Conservation (phyloP, 441 rosid species). For the Isatis lusitanica region DNA sequence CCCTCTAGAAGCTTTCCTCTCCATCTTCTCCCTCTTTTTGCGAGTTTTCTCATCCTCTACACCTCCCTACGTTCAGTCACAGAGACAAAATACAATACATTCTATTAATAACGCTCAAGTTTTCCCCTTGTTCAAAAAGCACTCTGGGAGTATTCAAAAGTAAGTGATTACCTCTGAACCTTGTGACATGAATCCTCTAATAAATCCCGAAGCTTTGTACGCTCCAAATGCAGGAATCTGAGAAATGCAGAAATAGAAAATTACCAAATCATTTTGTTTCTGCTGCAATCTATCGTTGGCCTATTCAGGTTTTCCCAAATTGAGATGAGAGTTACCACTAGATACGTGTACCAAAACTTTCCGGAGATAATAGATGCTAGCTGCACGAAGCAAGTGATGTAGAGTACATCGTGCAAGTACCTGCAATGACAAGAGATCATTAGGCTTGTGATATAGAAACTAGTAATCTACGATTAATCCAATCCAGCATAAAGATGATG, state of each 20-base stretch:
- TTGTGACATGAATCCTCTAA: slow-evolving; percentile 58
- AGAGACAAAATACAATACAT: not conserved
- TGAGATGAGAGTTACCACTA: slow-evolving; percentile 51
- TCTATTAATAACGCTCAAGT: not conserved
- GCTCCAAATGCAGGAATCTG: slow-evolving; percentile 80
- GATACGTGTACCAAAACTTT: slow-evolving; percentile 78
- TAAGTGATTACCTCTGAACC: slow-evolving; percentile 65
- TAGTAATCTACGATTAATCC: not conserved
- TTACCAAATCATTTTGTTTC: not conserved
- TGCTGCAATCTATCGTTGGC: not conserved
- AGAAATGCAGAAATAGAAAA: not conserved
- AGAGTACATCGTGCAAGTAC: slow-evolving; percentile 76
- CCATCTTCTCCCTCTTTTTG: slow-evolving; percentile 40
- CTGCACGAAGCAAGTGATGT: slow-evolving; percentile 82
- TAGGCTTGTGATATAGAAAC: not conserved
- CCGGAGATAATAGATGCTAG: slow-evolving; percentile 69
- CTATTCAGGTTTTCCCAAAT: not conserved
- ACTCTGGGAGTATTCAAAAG: not conserved
- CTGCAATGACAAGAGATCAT: slow-evolving; percentile 43
- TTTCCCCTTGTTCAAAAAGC: slow-evolving; percentile 1
- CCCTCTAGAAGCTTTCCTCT: slow-evolving; percentile 34
- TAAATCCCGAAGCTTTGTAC: slow-evolving; percentile 65
- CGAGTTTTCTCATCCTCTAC: slow-evolving; percentile 38
- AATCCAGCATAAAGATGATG: not conserved
- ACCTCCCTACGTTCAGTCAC: slow-evolving; percentile 31